Evolutionary conservation across 768 basidiomycete genomes (phyloP).

Genomic region (Dentipellis sp.): DNA sequence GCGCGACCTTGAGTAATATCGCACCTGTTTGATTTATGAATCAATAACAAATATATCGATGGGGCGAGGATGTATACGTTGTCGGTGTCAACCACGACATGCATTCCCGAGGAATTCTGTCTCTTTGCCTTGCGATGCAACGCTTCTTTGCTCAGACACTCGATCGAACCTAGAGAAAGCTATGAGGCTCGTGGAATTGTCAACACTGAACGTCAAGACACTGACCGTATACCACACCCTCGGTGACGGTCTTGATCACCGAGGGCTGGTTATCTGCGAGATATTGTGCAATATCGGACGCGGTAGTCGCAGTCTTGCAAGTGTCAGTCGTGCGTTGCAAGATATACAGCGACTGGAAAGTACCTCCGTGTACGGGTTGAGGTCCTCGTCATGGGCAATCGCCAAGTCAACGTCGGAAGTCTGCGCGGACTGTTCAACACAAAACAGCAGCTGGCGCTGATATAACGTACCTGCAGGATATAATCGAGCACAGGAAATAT

Average conservation of each 20-base stretch:
- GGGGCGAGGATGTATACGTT: neutral
- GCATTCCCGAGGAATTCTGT: neutral
- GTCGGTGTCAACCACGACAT: neutral
- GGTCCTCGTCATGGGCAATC: conserved; percentile 1
- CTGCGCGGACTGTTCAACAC: neutral
- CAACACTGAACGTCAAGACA: neutral
- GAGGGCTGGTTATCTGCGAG: neutral
- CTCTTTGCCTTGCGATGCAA: neutral
- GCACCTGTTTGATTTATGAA: neutral
- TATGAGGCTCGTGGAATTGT: neutral
- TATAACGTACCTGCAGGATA: neutral
- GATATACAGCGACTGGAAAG: neutral
- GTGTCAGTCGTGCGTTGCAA: too few relatives aligned
- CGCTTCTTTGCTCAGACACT: neutral
- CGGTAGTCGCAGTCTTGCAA: neutral
- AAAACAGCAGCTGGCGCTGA: too few relatives aligned
- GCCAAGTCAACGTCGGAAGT: neutral
- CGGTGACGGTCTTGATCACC: neutral
- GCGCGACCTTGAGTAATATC: neutral
- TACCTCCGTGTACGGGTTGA: neutral
- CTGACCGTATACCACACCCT: neutral
- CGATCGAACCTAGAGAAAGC: neutral
- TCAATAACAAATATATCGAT: neutral
- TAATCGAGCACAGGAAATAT: neutral
- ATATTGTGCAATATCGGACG: neutral